Evolutionary conservation across 495 filamentous ascomycete genomes (phyloP), one percentile per base, ranked within the genome.

Genomic region (Hypoxylon cercidicola): DNA sequence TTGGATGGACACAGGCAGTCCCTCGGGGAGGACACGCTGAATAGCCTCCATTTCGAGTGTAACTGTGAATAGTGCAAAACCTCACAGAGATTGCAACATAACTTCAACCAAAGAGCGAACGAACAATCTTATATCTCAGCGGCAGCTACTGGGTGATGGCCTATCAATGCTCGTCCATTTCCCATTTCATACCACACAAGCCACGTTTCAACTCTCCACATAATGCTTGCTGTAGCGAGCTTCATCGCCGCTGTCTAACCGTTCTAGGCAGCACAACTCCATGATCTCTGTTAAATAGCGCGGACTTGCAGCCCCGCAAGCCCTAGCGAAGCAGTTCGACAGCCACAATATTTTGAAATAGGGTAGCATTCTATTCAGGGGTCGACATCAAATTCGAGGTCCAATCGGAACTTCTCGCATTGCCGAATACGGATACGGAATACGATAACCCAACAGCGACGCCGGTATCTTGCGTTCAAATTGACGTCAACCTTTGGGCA

Each of bases 371-470:
- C 16, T 34, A 15, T 19, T 19, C 46, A 20, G 15, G 43, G 20
- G 20, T 34, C 23, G 37, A 35, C 16, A 45, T 45, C 40, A 54
- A 54, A 58, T 54, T 44, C 32, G 11, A 54, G 19, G 21, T 37
- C 50, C 49, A 59, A 55, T 62, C 32, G 52, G 2, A 43, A n/a
- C 18, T 25, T 47, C 6, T 23, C 13, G 1, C 40, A 19, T 15
- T 45, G 28, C 54, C 59, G 64, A 68, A 63, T 68, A 68, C 64
- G 64, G 64, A 68, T 68, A 68, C 64, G 64, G 18, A 28, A 59
- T 62, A 62, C 44, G 59, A 64, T 54, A 32, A 35, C 44, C 55
- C 15, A 60, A 50, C 18, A 4, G 15, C 18, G 23, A 6, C 12
- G n/a, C 54, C 49, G 53, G 51, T n/a, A 43, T 41, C 11, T 15